Base-by-base conservation (phyloP, 805 yeast genomes). In the Monosporozyma siamensis region DNA sequence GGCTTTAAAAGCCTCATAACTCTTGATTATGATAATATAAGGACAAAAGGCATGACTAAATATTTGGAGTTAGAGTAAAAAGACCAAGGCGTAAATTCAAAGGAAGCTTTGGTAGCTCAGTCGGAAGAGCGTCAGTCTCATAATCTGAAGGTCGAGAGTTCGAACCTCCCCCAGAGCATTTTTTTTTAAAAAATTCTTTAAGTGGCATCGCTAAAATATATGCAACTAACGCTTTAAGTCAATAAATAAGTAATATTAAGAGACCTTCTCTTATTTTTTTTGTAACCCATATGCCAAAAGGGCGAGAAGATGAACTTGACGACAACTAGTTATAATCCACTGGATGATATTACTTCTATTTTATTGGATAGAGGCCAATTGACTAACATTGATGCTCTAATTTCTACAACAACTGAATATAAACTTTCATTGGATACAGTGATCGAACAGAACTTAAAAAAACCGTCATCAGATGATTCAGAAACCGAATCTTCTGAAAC, bases 321-420 rank as follows among this genome's bases (percentile, higher is more conserved):
- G 22, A 58, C 68, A 0, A 44, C 53, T 3, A 64, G 66, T 26
- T 80, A 80, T 51, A 73, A 75, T 48, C 83, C 85, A 0, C 54
- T 68, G 38, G 61, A 55, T 3, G 83, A 79, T 53, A 63, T 83
- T 14, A 63, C 67, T 29, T 61, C 64, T 20, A 56, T 82, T 38
- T 71, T 84, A 38, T 61, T 70, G 4, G 63, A 70, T 3, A 77
- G 82, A 3, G 69, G 70, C 1, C 61, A 75, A 5, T 60, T 82
- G 35, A 58, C 63, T 0, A 74, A 73, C 15, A 59, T 85, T 20
- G 78, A 78, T 15, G 61, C 65, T 11, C 61, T 81, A 27, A 56
- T 77, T 17, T 58, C 63, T 22, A 72, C 74, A 49, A 74, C 80
- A 1, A 67, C 71, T 44, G 47, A 59, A 1, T 78, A 79, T 61